Evolutionary conservation across 768 basidiomycete genomes (phyloP).

Genomic region (Psilocybe cubensis): DNA sequence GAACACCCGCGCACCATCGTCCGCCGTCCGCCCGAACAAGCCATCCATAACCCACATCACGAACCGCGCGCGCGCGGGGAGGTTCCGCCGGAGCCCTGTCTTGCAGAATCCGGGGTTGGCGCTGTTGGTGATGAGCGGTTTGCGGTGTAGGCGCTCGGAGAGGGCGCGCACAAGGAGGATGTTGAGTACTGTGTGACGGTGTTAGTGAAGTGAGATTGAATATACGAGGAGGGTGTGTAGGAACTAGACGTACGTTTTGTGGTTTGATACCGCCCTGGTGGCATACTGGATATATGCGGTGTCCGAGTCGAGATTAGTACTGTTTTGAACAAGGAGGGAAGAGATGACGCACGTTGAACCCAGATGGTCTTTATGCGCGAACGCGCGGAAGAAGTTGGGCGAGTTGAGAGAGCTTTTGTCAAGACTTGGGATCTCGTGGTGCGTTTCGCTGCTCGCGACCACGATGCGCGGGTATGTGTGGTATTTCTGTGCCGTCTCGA

Average conservation of each 20-base stretch:
- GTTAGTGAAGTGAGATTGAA: too few species aligned
- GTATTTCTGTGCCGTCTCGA: constrained; percentile 37
- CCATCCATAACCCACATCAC: constrained; percentile 28
- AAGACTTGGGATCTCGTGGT: constrained; percentile 30
- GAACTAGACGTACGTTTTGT: constrained; percentile 18
- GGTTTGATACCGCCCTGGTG: constrained; percentile 6
- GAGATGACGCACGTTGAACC: constrained; percentile 18
- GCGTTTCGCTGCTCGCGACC: constrained; percentile 46
- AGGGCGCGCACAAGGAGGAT: constrained; percentile 43
- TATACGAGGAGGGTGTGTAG: too few species aligned
- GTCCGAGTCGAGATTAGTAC: neutral
- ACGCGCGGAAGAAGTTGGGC: constrained; percentile 30
- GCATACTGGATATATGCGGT: too few species aligned
- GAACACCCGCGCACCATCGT: constrained; percentile 38
- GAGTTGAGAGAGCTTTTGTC: constrained; percentile 25
- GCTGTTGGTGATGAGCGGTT: constrained; percentile 37
- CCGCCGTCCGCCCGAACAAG: constrained; percentile 36
- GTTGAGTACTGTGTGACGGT: constrained; percentile 46
- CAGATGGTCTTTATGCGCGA: constrained; percentile 35
- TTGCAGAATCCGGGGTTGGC: constrained; percentile 48
- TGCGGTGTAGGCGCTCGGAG: constrained; percentile 29
- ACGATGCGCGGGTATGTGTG: constrained; percentile 38
- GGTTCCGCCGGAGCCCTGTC: constrained; percentile 32
- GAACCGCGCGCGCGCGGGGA: constrained; percentile 15
- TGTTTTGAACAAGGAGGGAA: neutral